Conservation (phyloP, 2,329 filamentous ascomycete species). For the Neofusicoccum kwambonambiense region DNA sequence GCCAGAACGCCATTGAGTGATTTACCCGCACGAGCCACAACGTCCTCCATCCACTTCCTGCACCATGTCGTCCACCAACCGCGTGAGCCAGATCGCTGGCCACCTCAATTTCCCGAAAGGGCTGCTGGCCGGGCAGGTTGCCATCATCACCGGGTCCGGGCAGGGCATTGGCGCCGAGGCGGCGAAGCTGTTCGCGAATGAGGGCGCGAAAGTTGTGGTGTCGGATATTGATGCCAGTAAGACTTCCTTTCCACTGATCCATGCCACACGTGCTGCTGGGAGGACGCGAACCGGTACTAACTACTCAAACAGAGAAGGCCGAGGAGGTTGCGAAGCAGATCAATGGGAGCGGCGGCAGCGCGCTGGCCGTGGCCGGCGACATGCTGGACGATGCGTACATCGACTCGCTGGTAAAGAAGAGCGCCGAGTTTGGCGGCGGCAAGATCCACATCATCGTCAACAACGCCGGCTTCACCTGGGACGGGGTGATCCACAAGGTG, state of each 20-base stretch:
- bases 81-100: conserved; percentile 68
- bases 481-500: conserved; percentile 81
- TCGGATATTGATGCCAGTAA: conserved; percentile 76
- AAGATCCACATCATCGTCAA: conserved; percentile 92
- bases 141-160: conserved; percentile 83
- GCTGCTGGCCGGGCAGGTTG: conserved; percentile 74
- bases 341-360: conserved; percentile 64
- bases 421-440: conserved; percentile 77
- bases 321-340: conserved; percentile 67
- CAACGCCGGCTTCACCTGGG: conserved; percentile 91
- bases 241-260: neutral
- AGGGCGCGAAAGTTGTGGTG: conserved; percentile 81
- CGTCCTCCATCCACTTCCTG: too few relatives aligned
- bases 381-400: conserved; percentile 71
- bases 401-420: conserved; percentile 66
- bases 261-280: too few relatives aligned
- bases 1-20: neutral
- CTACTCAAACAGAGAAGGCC: conserved; percentile 61
- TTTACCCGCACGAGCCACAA: too few relatives aligned
- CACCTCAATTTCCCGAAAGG: conserved; percentile 83
- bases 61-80: conserved; percentile 38
- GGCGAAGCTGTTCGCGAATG: conserved; percentile 78
- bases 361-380: conserved; percentile 74
- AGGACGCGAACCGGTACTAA: neutral
- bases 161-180: conserved; percentile 88